Base-by-base conservation (phyloP, 73 alveolate genomes). In the Symbiodinium natans region DNA sequence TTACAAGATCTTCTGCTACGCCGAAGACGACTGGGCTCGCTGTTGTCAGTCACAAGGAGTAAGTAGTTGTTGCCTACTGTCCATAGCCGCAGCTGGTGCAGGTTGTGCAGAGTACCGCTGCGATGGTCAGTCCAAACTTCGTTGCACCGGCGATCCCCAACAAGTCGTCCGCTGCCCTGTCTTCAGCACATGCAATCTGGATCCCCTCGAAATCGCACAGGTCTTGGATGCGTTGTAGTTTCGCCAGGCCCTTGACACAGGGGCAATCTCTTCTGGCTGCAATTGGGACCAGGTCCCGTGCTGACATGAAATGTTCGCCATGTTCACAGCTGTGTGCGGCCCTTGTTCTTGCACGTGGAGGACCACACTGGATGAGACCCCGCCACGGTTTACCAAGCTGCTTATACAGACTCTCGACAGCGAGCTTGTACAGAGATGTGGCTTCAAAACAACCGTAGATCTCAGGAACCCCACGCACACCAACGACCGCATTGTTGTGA, bases 311-410 rank as follows among this genome's bases (percentile, higher is more conserved):
- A 11, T 6, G 41, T 71, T 17, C 34, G 13, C 82, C 13, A 27
- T 29, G 82, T 15, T 5, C 11, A 7, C n/a, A 4, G 42, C 68
- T 23, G 19, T 7, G 25, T 40, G 71, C 10, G 23, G 59, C 42
- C 40, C 42, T 11, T 1, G 15, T 48, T n/a, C n/a, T 71, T 36
- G 0, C 46, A 19, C 11, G 41, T 34, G 38, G 23, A 85, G 93
- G 93, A 86, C 93, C 17, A 86, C 93, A 25, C 36, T 86, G 93
- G 93, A 86, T 36, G 83, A 86, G 59, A 33, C 38, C 39, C 93
- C 93, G 34, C 93, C 93, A 86, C 56, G 93, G 68, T 86, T 86
- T 27, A 54, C 93, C 83, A 54, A 52, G 40, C 84, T 86, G 93
- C 38, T 11, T n/a, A 86, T 86, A 33, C 93, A 33, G 93, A 36